Evolutionary conservation across 164 flowering plant species (phyloP).

Genomic region (Nymphaea colorata): DNA sequence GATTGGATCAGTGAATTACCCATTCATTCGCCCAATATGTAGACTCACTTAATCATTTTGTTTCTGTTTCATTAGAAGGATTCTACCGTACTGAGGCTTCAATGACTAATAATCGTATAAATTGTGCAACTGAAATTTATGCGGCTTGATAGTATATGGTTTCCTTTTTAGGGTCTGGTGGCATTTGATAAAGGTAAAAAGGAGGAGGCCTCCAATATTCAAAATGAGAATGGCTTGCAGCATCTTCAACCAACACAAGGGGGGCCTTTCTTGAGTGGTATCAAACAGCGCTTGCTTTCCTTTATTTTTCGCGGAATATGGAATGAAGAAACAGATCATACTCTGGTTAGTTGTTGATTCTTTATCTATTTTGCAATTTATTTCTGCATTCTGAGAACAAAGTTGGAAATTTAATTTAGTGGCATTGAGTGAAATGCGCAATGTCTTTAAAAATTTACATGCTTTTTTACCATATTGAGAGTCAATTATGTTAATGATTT

Average conservation of each 20-base stretch:
- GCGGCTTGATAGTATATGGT: background rate
- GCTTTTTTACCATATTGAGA: background rate
- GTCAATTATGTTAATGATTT: background rate
- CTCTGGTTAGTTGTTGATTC: constrained; percentile 46
- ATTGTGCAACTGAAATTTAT: too few species aligned
- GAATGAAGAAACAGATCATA: constrained; percentile 69
- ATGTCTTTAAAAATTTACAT: background rate
- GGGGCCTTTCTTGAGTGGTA: constrained; percentile 59
- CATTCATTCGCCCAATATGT: too few species aligned
- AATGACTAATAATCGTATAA: too few species aligned
- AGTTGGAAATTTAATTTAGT: background rate
- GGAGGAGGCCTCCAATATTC: constrained; percentile 24
- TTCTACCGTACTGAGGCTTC: too few species aligned
- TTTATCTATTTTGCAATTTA: constrained; percentile 5
- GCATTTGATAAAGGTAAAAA: constrained; percentile 23
- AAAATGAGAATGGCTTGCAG: constrained; percentile 27
- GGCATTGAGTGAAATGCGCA: background rate
- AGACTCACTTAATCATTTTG: too few species aligned
- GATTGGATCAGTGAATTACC: too few species aligned
- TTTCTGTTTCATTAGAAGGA: too few species aligned
- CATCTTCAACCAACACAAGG: constrained; percentile 20
- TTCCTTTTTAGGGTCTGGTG: constrained; percentile 26
- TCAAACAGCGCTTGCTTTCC: constrained; percentile 94
- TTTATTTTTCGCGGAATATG: constrained; percentile 71
- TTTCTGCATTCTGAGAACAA: background rate